Evolutionary conservation across 2,329 filamentous ascomycete genomes (phyloP), one percentile per base, ranked within the genome.

Genomic region (Lizonia empirigonia): DNA sequence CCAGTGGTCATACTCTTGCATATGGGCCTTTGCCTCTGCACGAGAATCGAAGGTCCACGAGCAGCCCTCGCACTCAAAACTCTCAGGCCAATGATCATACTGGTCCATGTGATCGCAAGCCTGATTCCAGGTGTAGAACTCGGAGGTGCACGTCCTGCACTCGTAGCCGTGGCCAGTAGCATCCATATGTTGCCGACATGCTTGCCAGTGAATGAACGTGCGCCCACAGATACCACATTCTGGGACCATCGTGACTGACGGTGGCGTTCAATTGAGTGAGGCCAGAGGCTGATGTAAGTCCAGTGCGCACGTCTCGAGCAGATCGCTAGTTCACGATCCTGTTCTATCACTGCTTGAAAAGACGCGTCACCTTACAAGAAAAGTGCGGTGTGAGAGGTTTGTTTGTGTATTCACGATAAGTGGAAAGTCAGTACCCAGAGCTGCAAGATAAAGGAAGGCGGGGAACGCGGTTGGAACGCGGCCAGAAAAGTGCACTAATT

Each of bases 131-230:
- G 23, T 41, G 10, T 27, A 34, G 38, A 50, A 61, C 7, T 19
- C 18, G 2, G 23, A 4, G 5, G 24, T 16, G 39, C 62, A 62
- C 1, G 36, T 35, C 2, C 55, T 42, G 38, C 59, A 65, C 12
- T 40, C 35, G 55, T 37, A 37, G 24, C 53, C 58, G 24, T 67
- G 60, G 8, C 53, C 47, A 4, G 56, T 26, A 2, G 55, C 60
- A 20, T 60, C 35, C 56, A 60, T 63, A 38, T 66, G 64, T 39
- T 66, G 53, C 2, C 38, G 37, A 8, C 53, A 45, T 20, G 59
- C 58, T 24, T 30, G 34, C 34, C 16, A 45, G 38, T 22, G 52
- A 15, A 15, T 27, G 41, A 65, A 65, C 4, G 16, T 13, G 13
- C 62, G 52, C 10, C 24, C 12, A 37, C 64, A 67, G 3, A 30